A percentile compares a stretch with the other conserved stretches of the same genome.
phyloP scores from a whole-genome alignment of 306 rosid genomes.

The Dryas alaskensis region DNA sequence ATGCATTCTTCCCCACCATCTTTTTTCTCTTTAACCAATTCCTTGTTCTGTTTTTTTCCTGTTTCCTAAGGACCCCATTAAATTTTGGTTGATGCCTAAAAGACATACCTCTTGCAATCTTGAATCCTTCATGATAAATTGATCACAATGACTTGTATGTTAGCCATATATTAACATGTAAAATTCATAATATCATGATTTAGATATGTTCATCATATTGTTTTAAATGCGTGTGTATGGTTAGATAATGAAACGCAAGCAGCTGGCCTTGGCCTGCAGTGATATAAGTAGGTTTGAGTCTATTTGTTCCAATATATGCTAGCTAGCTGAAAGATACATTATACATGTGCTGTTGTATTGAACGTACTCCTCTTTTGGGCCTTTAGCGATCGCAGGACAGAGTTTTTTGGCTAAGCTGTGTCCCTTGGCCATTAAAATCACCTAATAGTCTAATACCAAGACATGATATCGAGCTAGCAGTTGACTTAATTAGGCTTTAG shows the following conservation, averaged over 20 bases:
- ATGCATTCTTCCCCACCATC: neutral
- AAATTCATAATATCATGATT: neutral
- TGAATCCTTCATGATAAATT: neutral
- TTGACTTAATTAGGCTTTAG: neutral
- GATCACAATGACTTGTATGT: too few species aligned
- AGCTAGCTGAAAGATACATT: too few species aligned
- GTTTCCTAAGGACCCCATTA: neutral
- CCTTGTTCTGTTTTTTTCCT: neutral
- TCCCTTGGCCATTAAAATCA: neutral
- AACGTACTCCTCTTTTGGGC: too few species aligned
- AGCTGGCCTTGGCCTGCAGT: neutral
- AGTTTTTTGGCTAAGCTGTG: neutral
- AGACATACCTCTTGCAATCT: neutral
- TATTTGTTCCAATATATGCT: neutral
- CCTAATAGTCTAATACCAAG: neutral
- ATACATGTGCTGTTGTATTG: too few species aligned
- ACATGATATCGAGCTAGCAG: neutral
- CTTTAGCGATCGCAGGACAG: too few species aligned
- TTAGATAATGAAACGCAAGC: neutral
- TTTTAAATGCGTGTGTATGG: too few species aligned
- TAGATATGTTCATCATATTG: neutral
- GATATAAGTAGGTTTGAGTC: conserved; percentile 8
- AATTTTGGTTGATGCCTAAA: neutral
- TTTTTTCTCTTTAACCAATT: neutral
- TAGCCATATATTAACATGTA: neutral